Base-by-base conservation (phyloP, 805 yeast species). In the Candida wancherniae region DNA sequence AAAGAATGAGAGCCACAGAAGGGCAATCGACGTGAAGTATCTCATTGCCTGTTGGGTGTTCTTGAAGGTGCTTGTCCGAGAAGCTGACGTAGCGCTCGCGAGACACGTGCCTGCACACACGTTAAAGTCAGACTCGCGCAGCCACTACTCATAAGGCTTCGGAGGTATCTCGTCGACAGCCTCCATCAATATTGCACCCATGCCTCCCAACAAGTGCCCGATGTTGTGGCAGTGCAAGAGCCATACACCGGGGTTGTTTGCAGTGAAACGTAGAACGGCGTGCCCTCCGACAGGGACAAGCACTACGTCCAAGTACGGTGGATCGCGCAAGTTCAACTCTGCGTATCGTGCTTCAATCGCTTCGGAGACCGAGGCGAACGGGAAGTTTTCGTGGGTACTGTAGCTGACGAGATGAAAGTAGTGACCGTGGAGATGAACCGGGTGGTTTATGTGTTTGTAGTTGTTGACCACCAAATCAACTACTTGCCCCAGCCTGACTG, bases 341-440 rank as follows among this genome's bases (percentile, higher is more conserved):
- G 33, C 24, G 19, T 43, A 45, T 19, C 47, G 44, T 5, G 34
- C 40, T 0, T 18, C 30, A 4, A 49, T 18, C 4, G 61, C 62
- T 8, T 55, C 56, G n/a, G 36, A 47, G 10, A 55, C 39, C 3
- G 56, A 37, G 12, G 24, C 24, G 29, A 43, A 55, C 3, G 48
- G 50, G 33, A 59, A 58, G 21, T 41, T 47, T 7, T 40, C 40
- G 11, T 38, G 33, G 8, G 47, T 46, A 24, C 55, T 50, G 31
- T 33, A 48, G 26, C 57, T 51, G 16, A 59, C 42, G 2, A 51
- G 37, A 33, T 55, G 55, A 37, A 58, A 53, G 15, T 46, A 41
- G 31, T 59, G 65, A 3, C 63, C 65, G 33, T 59, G 65, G 9
- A 59, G 35, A 31, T 59, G 65, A 19, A 57, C 44, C 6, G 65